phyloP scores from a whole-genome alignment of 2,329 filamentous ascomycete species.

The Calonectria pseudoturangicola region DNA sequence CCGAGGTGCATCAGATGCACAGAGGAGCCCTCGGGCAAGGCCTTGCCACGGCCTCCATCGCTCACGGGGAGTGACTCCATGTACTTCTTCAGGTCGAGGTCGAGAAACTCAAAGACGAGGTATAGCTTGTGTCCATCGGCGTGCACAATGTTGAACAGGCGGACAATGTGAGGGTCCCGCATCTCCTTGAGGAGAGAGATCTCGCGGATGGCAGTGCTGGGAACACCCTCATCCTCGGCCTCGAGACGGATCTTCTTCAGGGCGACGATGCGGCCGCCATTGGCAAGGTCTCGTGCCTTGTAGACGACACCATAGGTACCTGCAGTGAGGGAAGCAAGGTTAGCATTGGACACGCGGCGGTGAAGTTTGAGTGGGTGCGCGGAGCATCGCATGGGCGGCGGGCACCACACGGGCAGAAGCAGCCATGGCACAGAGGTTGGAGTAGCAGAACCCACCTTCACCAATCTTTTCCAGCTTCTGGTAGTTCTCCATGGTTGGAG shows the following conservation, averaged over 20 bases:
- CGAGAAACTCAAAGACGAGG: constrained; percentile 93
- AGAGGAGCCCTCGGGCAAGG: constrained; percentile 85
- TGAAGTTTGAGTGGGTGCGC: constrained; percentile 12
- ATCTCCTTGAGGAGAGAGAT: constrained; percentile 96
- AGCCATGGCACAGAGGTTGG: constrained; percentile 15
- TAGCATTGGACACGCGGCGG: constrained; percentile 15
- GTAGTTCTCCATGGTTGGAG: constrained; percentile 88
- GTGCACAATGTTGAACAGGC: constrained; percentile 93
- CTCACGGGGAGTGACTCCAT: constrained; percentile 92
- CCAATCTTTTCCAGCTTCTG: constrained; percentile 98
- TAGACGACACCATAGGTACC: constrained; percentile 97
- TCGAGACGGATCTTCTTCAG: constrained; percentile 97
- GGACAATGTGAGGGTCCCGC: constrained; percentile 92
- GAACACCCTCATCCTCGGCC: constrained; percentile 95
- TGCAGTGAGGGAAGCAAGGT: constrained; percentile 65
- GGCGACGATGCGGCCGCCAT: constrained; percentile 89
- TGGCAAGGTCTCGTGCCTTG: constrained; percentile 90
- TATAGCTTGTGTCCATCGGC: constrained; percentile 96
- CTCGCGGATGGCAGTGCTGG: constrained; percentile 93
- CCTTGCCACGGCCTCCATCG: constrained; percentile 89
- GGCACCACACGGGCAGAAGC: not conserved
- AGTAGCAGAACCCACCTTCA: constrained; percentile 79
- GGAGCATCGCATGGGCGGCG: not conserved
- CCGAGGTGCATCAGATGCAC: constrained; percentile 79
- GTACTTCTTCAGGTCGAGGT: constrained; percentile 95